Base-by-base conservation (phyloP, 768 basidiomycete genomes). In the Rickenella mellea region DNA sequence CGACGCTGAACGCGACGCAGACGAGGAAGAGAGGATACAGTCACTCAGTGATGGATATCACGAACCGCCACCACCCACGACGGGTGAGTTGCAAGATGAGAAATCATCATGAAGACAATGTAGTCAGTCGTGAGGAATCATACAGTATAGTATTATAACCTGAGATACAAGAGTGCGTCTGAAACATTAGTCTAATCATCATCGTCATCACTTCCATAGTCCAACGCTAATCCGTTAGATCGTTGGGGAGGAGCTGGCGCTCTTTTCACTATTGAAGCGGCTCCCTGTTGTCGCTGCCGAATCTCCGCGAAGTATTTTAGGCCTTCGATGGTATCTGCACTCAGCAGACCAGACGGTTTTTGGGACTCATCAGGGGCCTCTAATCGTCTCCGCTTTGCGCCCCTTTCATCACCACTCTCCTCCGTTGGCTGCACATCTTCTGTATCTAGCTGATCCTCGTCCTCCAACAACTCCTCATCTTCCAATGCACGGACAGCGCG, bases 291-390 rank as follows among this genome's bases (percentile, higher is more conserved):
- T 48, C 77, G 68, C 64, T 80, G 77, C 47, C 83, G 75, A 49
- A 98, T 80, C 60, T 91, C 83, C 6, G 92, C 81, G 56, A 96
- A 91, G 55, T 89, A 93, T 58, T 82, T 87, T 39, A 99, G 63
- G 36, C 91, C 85, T 52, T 94, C 89, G 20, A 98, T 57, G 9
- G 94, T 86, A 52, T 94, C 91, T 4, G 78, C 71, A 43, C 70
- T 88, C 27, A 99, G 67, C 29, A 99, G 59, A 0, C 90, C 83
- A 22, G 52, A 58, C 1, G 73, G 59, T 40, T 66, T 56, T 15
- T 64, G 59, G 4, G 60, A 59, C 45, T 64, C 40, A 47, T 26
- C 15, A 17, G 41, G 28, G 14, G 15, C 40, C 15, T 55, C 61
- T 6, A 60, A 30, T 27, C 45, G 56, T 45, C 66, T 58, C 45